phyloP scores from a whole-genome alignment of 257 asterid species.

The Nicotiana undulata region DNA sequence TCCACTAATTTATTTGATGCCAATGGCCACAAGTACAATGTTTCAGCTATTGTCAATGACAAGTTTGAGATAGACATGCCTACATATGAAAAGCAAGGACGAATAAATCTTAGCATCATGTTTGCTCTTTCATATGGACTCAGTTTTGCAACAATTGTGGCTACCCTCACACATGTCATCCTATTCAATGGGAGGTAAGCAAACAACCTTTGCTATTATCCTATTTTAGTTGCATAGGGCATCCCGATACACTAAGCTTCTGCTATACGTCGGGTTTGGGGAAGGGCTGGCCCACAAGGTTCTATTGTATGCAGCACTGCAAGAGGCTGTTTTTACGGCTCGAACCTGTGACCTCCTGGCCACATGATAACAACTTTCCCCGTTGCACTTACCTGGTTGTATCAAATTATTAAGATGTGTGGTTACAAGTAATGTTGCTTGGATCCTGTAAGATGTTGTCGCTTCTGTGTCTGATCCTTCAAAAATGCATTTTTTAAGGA shows the following conservation, averaged over 20 bases:
- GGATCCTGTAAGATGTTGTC: background rate
- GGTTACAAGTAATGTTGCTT: background rate
- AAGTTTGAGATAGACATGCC: slow-evolving; percentile 46
- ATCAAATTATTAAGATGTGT: background rate
- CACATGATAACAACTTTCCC: too few species aligned
- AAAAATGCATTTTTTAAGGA: background rate
- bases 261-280: too few species aligned
- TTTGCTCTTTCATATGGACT: slow-evolving; percentile 52
- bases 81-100: slow-evolving; percentile 36
- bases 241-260: too few species aligned
- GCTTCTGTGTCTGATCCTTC: too few species aligned
- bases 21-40: slow-evolving; percentile 32
- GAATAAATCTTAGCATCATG: slow-evolving; percentile 38
- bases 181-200: slow-evolving; percentile 67
- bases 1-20: slow-evolving; percentile 33
- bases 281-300: too few species aligned
- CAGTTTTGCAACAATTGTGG: slow-evolving; percentile 48
- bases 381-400: background rate
- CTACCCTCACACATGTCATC: slow-evolving; percentile 59
- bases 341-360: too few species aligned
- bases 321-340: too few species aligned
- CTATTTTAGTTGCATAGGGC: background rate
- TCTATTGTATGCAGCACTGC: too few species aligned
- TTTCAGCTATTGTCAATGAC: slow-evolving; percentile 50
- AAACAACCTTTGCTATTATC: background rate